Evolutionary conservation across 257 asterid species (phyloP).

Genomic region (Cinchona pubescens): DNA sequence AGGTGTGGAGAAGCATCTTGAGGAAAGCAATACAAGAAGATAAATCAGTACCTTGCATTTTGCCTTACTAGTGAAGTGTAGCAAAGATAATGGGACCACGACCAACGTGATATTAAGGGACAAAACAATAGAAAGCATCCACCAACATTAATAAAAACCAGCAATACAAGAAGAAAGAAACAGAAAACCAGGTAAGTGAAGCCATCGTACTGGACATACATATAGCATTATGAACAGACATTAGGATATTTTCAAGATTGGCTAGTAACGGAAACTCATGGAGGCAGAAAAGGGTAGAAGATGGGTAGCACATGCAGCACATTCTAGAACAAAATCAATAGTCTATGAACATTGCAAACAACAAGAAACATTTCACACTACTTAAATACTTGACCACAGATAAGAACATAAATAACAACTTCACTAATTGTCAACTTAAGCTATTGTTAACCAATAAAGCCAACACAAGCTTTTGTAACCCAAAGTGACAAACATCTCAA

Average conservation of each 20-base stretch:
- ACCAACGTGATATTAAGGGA: neutral
- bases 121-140: neutral
- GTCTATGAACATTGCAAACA: too few relatives aligned
- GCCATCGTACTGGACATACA: neutral
- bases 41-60: neutral
- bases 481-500: too few relatives aligned
- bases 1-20: constrained; percentile 89
- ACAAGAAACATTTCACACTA: too few relatives aligned
- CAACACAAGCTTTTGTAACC: too few relatives aligned
- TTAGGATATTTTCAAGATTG: neutral
- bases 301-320: neutral
- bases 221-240: neutral
- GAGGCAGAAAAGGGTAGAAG: neutral
- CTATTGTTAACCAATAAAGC: too few relatives aligned
- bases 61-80: neutral
- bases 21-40: constrained; percentile 2
- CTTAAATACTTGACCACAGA: too few relatives aligned
- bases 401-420: too few relatives aligned
- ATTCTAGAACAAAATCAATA: neutral
- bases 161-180: neutral
- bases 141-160: neutral
- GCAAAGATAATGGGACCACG: neutral
- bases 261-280: neutral
- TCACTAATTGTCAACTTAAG: too few relatives aligned
- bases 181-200: neutral